Percentiles rank a stretch among this genome's conserved stretches.
Evolutionary conservation across 352 stramenopile genomes (phyloP).

Genomic region (Pythium folliculosum): DNA sequence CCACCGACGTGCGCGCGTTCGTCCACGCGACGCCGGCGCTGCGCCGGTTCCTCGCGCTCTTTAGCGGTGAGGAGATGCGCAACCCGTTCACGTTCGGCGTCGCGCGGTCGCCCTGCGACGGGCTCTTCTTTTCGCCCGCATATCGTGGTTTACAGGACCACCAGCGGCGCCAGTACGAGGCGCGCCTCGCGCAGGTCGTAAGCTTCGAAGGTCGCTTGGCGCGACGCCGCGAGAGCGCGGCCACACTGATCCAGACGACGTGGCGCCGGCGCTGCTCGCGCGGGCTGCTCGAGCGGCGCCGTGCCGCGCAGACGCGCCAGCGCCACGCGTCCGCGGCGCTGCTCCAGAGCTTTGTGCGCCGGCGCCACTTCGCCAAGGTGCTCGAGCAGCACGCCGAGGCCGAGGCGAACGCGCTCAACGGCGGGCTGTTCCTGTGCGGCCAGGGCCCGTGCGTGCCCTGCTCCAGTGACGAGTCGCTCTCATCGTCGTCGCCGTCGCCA

Average conservation of each 20-base stretch:
- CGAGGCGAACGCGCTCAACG: slow-evolving; percentile 56
- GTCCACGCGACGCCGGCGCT: slow-evolving; percentile 37
- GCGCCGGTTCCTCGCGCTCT: slow-evolving; percentile 54
- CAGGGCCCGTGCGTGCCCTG: slow-evolving; percentile 40
- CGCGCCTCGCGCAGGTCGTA: slow-evolving; percentile 46
- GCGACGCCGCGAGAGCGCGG: slow-evolving; percentile 38
- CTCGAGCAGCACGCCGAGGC: slow-evolving; percentile 55
- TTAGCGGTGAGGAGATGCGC: slow-evolving; percentile 58
- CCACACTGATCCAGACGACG: slow-evolving; percentile 61
- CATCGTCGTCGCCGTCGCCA: slow-evolving; percentile 12
- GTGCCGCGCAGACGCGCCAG: slow-evolving; percentile 30
- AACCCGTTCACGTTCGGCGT: slow-evolving; percentile 54
- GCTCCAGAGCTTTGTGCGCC: slow-evolving; percentile 58
- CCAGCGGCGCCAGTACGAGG: slow-evolving; percentile 50
- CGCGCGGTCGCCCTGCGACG: slow-evolving; percentile 21
- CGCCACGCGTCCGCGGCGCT: slow-evolving; percentile 48
- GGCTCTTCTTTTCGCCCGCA: slow-evolving; percentile 5
- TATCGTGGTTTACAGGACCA: slow-evolving; percentile 21
- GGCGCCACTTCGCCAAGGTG: slow-evolving; percentile 45
- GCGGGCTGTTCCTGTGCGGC: slow-evolving; percentile 53
- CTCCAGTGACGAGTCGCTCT: background rate
- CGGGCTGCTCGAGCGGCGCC: slow-evolving; percentile 29
- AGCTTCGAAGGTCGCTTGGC: slow-evolving; percentile 50
- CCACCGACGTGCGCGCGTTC: slow-evolving; percentile 38
- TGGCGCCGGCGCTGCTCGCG: slow-evolving; percentile 59